Evolutionary conservation across 2,329 filamentous ascomycete genomes (phyloP), one percentile per base, ranked within the genome.

Genomic region (Cadophora sp.): DNA sequence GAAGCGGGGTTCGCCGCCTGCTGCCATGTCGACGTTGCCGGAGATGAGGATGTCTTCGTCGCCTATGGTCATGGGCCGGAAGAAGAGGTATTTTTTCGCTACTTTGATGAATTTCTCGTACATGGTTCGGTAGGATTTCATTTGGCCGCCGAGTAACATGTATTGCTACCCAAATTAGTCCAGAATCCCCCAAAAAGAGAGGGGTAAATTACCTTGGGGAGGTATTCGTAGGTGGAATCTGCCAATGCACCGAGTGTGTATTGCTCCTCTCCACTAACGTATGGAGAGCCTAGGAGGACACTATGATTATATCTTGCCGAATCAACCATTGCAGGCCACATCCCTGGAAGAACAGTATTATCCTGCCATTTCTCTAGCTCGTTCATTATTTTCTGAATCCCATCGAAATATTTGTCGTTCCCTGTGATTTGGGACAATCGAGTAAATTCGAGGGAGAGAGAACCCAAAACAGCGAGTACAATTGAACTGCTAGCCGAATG

Each of bases 161-260:
- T 67, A 75, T 70, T 74, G 69, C 71, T 89, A 66, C 9, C 43
- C 16, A 41, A 9, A 30, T 68, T 5, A 67, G 61, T 39, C n/a
- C 61, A 58, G 30, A 11, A 20, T 1, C 7, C n/a, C 22, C 8
- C n/a, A 4, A 33, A 43, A 8, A 7, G 89, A 87, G n/a, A 8
- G 8, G 0, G 90, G 83, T 90, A 77, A 73, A 87, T 86, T 76
- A 90, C 83, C 76, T 93, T 81, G 0, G 85, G 82, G 67, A 92
- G 83, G 76, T 94, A 95, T 73, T 88, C 86, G 69, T 87, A 88
- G 2, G 85, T 77, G 8, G 86, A 87, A 75, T 88, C 86, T 6
- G 84, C 81, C 79, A 85, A 83, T 43, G 83, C 85, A 59, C 86
- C 86, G 6, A 88, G 79, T 0, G 83, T 83, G 67, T 85, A 88